A percentile compares a stretch with the other conserved stretches of the same genome.
Conservation (phyloP, 2,329 filamentous ascomycete genomes). For the Pseudonectria foliicola region DNA sequence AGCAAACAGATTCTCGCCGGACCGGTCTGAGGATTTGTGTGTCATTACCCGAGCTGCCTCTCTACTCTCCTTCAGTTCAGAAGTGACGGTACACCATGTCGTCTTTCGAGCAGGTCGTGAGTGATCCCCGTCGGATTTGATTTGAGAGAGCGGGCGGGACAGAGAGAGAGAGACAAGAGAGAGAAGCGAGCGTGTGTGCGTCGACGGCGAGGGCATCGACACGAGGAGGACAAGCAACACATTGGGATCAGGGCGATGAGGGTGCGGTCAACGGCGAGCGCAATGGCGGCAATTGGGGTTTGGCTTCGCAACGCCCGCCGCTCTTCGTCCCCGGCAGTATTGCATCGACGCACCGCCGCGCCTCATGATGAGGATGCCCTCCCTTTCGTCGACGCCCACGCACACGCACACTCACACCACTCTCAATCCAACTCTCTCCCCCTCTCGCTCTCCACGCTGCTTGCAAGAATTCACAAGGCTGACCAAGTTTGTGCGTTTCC, state of each 20-base stretch:
- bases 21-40: constrained; percentile 31
- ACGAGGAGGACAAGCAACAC: too few species aligned
- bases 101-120: constrained; percentile 65
- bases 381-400: too few species aligned
- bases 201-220: background rate
- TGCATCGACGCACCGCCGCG: too few species aligned
- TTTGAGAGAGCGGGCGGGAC: too few species aligned
- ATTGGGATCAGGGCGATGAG: background rate
- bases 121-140: constrained; percentile 31
- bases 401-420: too few species aligned
- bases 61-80: constrained; percentile 25
- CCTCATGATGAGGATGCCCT: too few species aligned
- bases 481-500: constrained; percentile 17
- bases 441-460: constrained; percentile 5
- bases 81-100: constrained; percentile 50
- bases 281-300: too few species aligned
- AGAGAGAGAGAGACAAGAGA: too few species aligned
- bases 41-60: constrained; percentile 28
- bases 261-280: background rate
- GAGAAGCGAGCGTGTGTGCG: background rate
- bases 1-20: constrained; percentile 33
- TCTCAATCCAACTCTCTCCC: too few species aligned
- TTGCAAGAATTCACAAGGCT: constrained; percentile 8
- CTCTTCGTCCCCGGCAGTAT: too few species aligned
- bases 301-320: background rate